These are phyloP conservation scores for Lactuca sativa DNA, from an alignment of 129 eudicot species.

Conservation along the genomic window DNA sequence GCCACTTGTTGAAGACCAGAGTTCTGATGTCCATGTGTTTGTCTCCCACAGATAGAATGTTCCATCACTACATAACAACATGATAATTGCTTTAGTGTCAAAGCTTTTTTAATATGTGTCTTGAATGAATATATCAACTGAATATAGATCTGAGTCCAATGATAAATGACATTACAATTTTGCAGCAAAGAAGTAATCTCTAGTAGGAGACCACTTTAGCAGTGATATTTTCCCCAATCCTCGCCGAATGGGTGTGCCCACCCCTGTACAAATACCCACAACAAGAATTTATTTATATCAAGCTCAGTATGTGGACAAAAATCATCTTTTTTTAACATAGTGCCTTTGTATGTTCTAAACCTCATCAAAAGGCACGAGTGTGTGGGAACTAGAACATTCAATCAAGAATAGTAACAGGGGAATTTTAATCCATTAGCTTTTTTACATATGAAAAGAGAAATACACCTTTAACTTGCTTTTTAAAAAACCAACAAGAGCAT, in stretches of 20 bases:
- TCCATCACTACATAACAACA: slow-evolving; percentile 68
- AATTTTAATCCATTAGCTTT: background rate
- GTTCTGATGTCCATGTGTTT: slow-evolving; percentile 96
- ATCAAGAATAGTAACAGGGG: slow-evolving; percentile 1
- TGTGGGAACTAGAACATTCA: background rate
- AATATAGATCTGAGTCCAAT: slow-evolving; percentile 7
- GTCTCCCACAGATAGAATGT: slow-evolving; percentile 99
- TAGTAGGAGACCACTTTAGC: slow-evolving; percentile 93
- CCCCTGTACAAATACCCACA: slow-evolving; percentile 42
- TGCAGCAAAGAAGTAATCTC: slow-evolving; percentile 96
- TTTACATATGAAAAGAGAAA: slow-evolving; percentile 14
- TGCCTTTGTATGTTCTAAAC: slow-evolving; percentile 3
- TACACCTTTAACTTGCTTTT: background rate
- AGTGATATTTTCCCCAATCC: slow-evolving; percentile 95
- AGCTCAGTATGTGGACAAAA: slow-evolving; percentile 7
- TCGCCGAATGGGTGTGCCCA: slow-evolving; percentile 92
- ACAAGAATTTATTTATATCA: background rate
- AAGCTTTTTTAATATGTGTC: background rate
- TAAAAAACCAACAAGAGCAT: slow-evolving; percentile 12
- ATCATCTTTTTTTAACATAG: background rate
- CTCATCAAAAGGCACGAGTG: slow-evolving; percentile 8
- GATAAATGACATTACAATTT: slow-evolving; percentile 62
- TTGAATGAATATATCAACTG: slow-evolving; percentile 4
- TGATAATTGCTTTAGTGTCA: background rate
- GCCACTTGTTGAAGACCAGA: slow-evolving; percentile 96